Evolutionary conservation across 1,284 basidiomycete species (phyloP).

Genomic region (Gymnopus androsaceus): DNA sequence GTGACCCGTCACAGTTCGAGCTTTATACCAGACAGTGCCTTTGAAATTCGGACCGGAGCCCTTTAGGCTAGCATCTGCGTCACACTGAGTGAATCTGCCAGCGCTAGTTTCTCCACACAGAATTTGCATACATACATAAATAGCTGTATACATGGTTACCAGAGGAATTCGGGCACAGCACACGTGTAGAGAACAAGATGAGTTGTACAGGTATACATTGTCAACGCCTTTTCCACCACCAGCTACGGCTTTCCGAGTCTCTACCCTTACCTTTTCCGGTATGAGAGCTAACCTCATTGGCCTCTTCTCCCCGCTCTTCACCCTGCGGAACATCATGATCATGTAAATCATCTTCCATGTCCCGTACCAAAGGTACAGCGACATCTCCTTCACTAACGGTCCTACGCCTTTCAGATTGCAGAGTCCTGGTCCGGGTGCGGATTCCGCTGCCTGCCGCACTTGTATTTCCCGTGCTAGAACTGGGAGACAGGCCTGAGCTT

Average conservation of each 20-base stretch:
- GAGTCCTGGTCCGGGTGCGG: constrained; percentile 17
- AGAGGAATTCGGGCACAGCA: too few relatives aligned
- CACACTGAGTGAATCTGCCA: too few relatives aligned
- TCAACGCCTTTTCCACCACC: not conserved
- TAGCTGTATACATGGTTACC: too few relatives aligned
- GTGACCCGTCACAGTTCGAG: too few relatives aligned
- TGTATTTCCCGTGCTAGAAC: constrained; percentile 17
- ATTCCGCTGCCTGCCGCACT: constrained; percentile 27
- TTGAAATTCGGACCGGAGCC: too few relatives aligned
- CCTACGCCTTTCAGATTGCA: constrained; percentile 36
- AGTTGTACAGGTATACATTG: not conserved
- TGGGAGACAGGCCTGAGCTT: constrained; percentile 13
- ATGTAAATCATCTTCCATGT: not conserved
- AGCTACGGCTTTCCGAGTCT: not conserved
- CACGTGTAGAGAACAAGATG: not conserved
- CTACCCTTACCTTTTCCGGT: constrained; percentile 2
- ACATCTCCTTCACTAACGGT: constrained; percentile 53
- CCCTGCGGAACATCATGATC: not conserved
- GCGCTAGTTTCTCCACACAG: too few relatives aligned
- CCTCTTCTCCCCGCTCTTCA: not conserved
- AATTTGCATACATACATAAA: too few relatives aligned
- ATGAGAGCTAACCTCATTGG: not conserved
- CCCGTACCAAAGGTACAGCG: not conserved
- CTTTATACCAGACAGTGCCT: too few relatives aligned
- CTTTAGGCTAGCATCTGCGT: too few relatives aligned